Percentiles rank a stretch among this genome's conserved stretches.
Conservation (phyloP, 139 green algal genomes). For the Gonium pectorale region DNA sequence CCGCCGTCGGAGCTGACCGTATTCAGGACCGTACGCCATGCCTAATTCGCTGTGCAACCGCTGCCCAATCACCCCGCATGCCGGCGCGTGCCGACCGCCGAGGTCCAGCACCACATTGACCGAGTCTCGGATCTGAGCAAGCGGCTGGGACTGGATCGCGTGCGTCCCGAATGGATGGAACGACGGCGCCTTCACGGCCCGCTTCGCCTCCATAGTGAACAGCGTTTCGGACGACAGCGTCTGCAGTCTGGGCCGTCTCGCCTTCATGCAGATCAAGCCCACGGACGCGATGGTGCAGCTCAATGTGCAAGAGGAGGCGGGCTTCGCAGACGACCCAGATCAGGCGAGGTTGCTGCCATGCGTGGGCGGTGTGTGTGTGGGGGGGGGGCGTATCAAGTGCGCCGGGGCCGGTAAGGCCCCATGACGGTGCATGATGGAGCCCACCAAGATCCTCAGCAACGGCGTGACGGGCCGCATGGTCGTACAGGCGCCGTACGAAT, state of each 20-base stretch:
- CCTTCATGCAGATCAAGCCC: not conserved
- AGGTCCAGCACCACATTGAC: not conserved
- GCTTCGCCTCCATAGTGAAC: not conserved
- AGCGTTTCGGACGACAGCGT: not conserved
- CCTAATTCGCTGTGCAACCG: too few species aligned
- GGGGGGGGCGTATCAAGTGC: too few species aligned
- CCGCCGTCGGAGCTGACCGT: too few species aligned
- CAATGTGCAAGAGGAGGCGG: too few species aligned
- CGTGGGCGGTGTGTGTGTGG: too few species aligned
- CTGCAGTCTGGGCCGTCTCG: not conserved
- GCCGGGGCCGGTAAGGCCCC: too few species aligned
- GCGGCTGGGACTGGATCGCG: not conserved
- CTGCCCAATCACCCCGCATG: too few species aligned
- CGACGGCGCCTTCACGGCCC: not conserved
- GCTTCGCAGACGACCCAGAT: too few species aligned
- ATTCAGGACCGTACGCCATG: too few species aligned
- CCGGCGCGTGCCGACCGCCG: not conserved
- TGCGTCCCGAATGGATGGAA: constrained; percentile 14
- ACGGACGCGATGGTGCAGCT: not conserved
- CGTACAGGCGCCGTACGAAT: not conserved
- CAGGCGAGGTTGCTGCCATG: too few species aligned
- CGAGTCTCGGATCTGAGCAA: not conserved
- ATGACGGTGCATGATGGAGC: too few species aligned
- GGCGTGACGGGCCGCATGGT: not conserved
- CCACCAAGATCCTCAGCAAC: not conserved